Percentiles rank a stretch among this genome's conserved stretches.
phyloP scores from a whole-genome alignment of 208 protist species.

The Novymonas esmeraldas region DNA sequence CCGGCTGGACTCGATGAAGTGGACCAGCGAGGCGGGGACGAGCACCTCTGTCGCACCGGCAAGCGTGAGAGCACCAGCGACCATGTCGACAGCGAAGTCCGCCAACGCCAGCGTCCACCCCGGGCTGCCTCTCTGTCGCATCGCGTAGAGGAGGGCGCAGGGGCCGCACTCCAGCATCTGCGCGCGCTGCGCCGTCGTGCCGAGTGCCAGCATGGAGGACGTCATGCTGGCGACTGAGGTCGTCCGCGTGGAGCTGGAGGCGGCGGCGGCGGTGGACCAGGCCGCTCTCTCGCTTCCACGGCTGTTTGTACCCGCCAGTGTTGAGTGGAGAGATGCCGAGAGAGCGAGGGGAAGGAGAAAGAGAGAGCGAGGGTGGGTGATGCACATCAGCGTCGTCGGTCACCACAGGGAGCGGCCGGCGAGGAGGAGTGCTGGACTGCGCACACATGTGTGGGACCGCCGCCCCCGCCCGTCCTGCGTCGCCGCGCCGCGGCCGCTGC shows the following conservation, averaged over 20 bases:
- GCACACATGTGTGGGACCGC: no score
- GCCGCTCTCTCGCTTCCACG: no score
- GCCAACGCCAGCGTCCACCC: conserved; percentile 20
- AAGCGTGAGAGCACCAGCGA: conserved; percentile 48
- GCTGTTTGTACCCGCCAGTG: no score
- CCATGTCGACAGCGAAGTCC: conserved; percentile 45
- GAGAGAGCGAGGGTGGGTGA: background rate
- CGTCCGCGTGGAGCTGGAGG: no score
- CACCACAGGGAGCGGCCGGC: no score
- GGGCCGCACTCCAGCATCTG: conserved; percentile 54
- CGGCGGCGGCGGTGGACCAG: no score
- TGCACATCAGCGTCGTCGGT: no score
- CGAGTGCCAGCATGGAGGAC: conserved; percentile 18
- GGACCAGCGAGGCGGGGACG: conserved; percentile 55
- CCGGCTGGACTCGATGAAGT: conserved; percentile 28
- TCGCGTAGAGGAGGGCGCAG: conserved; percentile 33
- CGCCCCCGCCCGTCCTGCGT: no score
- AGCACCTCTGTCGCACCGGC: conserved; percentile 59
- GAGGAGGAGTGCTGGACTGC: no score
- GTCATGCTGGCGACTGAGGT: conserved; percentile 13
- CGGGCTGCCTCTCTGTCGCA: conserved; percentile 1
- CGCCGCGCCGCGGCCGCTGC: no score
- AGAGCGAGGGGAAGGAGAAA: background rate
- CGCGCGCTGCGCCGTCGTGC: conserved; percentile 31
- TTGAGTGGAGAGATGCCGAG: background rate